Evolutionary conservation across 1,284 basidiomycete species (phyloP).

Genomic region (Ustilago esculenta): DNA sequence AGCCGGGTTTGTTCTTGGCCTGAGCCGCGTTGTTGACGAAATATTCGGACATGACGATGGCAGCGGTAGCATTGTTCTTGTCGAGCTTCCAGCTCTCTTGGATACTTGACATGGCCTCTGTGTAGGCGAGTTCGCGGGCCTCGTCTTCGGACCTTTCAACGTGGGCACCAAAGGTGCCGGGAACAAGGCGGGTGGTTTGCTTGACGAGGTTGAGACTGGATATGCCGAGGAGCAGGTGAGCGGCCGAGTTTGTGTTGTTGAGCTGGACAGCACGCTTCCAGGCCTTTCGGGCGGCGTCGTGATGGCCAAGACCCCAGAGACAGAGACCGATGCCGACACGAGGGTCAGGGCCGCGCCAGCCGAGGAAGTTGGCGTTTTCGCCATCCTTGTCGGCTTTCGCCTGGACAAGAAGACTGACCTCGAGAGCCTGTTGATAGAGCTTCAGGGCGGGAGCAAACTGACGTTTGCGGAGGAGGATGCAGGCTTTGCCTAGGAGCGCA

Average conservation of each 20-base stretch:
- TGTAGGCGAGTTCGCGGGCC: conserved; percentile 59
- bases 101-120: conserved; percentile 56
- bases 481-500: conserved; percentile 62
- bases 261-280: conserved; percentile 61
- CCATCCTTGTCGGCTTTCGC: conserved; percentile 39
- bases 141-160: conserved; percentile 51
- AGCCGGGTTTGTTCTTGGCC: conserved; percentile 21
- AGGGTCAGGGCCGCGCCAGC: conserved; percentile 61
- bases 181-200: conserved; percentile 44
- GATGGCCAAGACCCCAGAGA: conserved; percentile 58
- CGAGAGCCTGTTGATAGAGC: conserved; percentile 61
- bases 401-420: conserved; percentile 48
- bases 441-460: conserved; percentile 56
- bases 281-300: conserved; percentile 60
- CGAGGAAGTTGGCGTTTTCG: conserved; percentile 27
- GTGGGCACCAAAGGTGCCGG: conserved; percentile 56
- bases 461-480: conserved; percentile 57
- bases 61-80: conserved; percentile 63
- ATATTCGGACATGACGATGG: conserved; percentile 59
- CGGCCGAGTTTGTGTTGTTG: conserved; percentile 42
- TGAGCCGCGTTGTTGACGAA: conserved; percentile 53
- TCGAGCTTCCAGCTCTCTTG: conserved; percentile 63
- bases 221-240: conserved; percentile 61
- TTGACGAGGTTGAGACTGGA: conserved; percentile 58
- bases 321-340: conserved; percentile 65